Base-by-base conservation (phyloP, 2,329 filamentous ascomycete species). In the Fusarium caatingaense region DNA sequence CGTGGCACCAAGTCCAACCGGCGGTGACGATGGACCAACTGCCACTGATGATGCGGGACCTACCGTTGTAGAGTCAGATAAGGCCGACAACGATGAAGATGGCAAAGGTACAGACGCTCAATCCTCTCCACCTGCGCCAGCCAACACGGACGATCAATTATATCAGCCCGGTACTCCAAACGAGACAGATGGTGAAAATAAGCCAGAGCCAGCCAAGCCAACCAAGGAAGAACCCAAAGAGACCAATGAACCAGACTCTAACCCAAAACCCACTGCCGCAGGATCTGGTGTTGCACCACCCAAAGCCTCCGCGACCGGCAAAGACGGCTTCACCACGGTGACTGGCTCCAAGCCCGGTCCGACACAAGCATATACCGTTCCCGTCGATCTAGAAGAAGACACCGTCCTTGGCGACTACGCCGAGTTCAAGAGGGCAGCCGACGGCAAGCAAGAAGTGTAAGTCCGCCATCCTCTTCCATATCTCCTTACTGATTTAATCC, bases 351-450 rank as follows among this genome's bases (percentile, higher is more conserved):
- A 55, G 12, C n/a, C 56, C 10, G 28, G 27, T 1, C 56, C 56
- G 2, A 61, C 56, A 1, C 21, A 50, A 3, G 15, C 32, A 16
- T 42, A 34, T 8, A 2, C 41, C 1, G 27, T 62, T 12, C 30
- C 57, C 1, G 37, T 63, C 12, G 41, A 62, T 5, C n/a, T 63
- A 4, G 6, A 41, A 10, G 25, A 63, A 8, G 41, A 53, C 21
- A 53, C 47, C 8, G 15, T 20, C 3, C 41, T 62, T 6, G 57
- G 60, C 9, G 41, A 63, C n/a, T 46, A 63, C 8, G 57, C 57
- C 15, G n/a, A 62, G 5, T 63, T 63, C n/a, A 45, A 46, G 16
- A 32, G 32, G 3, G 21, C 32, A 0, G 42, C 41, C 8, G 32
- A 46, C 8, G 34, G 60, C 1, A 54, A 37, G 1, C 32, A 53